A percentile compares a stretch with the other conserved stretches of the same genome.
phyloP scores from a whole-genome alignment of 495 filamentous ascomycete species.

The Geoglossum glabrum region DNA sequence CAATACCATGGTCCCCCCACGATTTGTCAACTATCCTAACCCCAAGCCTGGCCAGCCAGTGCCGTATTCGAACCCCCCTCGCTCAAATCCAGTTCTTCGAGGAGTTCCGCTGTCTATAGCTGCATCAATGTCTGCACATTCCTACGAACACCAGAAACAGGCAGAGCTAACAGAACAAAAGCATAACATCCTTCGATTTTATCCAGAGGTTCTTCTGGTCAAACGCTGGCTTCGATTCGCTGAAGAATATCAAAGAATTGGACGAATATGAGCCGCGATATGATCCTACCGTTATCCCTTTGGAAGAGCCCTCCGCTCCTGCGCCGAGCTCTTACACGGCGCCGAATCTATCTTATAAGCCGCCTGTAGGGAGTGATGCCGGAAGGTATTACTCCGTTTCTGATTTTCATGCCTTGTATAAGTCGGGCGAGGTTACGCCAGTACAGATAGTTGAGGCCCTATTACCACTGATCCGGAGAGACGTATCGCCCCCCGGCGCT shows the following conservation, averaged over 20 bases:
- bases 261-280: constrained; percentile 40
- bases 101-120: not conserved
- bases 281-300: constrained; percentile 71
- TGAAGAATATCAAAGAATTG: constrained; percentile 38
- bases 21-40: not conserved
- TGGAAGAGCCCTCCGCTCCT: constrained; percentile 19
- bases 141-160: not conserved
- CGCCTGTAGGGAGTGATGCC: constrained; percentile 7
- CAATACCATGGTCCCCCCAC: not conserved
- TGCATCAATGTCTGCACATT: not conserved
- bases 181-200: constrained; percentile 32
- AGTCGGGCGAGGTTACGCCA: constrained; percentile 47
- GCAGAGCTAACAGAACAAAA: constrained; percentile 12
- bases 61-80: not conserved
- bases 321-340: constrained; percentile 15
- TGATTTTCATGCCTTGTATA: constrained; percentile 62
- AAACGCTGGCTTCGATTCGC: constrained; percentile 50
- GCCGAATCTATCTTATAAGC: constrained; percentile 11
- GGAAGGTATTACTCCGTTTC: constrained; percentile 41
- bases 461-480: constrained; percentile 45
- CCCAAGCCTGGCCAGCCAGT: not conserved
- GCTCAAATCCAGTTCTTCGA: not conserved
- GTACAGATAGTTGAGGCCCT: constrained; percentile 46
- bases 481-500: constrained; percentile 27
- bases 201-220: constrained; percentile 44